phyloP scores from a whole-genome alignment of 2,329 filamentous ascomycete genomes.

The Fusarium verrucosum region DNA sequence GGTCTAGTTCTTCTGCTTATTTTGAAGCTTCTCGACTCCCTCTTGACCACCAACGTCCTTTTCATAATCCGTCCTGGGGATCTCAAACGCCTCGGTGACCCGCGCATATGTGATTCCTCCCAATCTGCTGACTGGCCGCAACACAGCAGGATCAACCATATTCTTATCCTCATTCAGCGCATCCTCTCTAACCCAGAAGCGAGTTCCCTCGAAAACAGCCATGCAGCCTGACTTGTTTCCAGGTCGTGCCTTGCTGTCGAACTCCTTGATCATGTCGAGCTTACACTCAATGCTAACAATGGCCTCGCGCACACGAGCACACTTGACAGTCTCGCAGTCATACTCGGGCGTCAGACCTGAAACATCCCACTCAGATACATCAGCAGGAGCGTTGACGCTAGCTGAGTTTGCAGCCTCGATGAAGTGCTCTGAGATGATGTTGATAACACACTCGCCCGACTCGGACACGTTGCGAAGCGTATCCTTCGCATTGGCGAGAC shows the following conservation, averaged over 20 bases:
- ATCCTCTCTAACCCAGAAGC: slow-evolving; percentile 91
- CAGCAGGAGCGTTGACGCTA: slow-evolving; percentile 79
- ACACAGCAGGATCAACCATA: slow-evolving; percentile 76
- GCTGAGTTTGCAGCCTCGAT: slow-evolving; percentile 89
- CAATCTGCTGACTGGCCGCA: slow-evolving; percentile 79
- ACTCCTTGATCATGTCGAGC: slow-evolving; percentile 78
- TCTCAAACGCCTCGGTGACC: slow-evolving; percentile 73
- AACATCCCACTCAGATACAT: slow-evolving; percentile 80
- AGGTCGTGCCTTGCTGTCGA: slow-evolving; percentile 74
- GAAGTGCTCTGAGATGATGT: slow-evolving; percentile 86
- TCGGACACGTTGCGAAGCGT: slow-evolving; percentile 78
- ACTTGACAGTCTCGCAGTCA: slow-evolving; percentile 70
- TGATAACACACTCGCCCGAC: slow-evolving; percentile 81
- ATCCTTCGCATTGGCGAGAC: slow-evolving; percentile 73
- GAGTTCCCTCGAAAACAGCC: slow-evolving; percentile 81
- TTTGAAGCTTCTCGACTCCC: slow-evolving; percentile 63
- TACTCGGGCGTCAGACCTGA: slow-evolving; percentile 77
- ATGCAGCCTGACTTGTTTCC: slow-evolving; percentile 80
- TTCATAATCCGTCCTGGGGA: slow-evolving; percentile 69
- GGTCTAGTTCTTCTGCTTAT: slow-evolving; percentile 29
- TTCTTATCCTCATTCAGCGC: slow-evolving; percentile 81
- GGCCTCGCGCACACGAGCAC: slow-evolving; percentile 81
- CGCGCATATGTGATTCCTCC: slow-evolving; percentile 89
- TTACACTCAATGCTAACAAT: slow-evolving; percentile 85
- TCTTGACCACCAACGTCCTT: slow-evolving; percentile 63